Base-by-base conservation (phyloP, 805 yeast species). In the Barnettozyma californica region DNA sequence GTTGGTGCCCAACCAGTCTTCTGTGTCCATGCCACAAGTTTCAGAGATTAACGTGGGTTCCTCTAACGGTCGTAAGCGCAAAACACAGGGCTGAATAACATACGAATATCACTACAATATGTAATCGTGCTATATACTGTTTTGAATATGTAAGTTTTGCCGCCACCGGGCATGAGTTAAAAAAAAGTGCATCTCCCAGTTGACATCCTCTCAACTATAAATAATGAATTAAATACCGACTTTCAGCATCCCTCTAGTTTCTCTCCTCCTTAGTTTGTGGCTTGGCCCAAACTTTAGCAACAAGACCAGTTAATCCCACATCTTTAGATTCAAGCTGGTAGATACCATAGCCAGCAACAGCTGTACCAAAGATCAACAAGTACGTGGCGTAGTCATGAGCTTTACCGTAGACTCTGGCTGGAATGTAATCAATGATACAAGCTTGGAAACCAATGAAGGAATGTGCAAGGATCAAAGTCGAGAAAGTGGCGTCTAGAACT, bases 371-470 rank as follows among this genome's bases (percentile, higher is more conserved):
- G 35, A 80, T 77, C 59, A 94, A 76, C 48, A 89, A 64, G 53
- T 75, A 76, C 73, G 80, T 70, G 48, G 95, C 91, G 35, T 77
- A 70, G 52, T 75, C 75, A 69, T 88, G 84, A 76, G 87, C 80
- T 38, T 73, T 66, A 34, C 96, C 96, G 68, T 84, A 94, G 21
- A 83, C 87, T 66, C 99, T 79, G 63, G 73, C 69, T 38, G 97
- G 97, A 48, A 92, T 84, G 70, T 92, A 94, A 69, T 92, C 99
- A 51, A 83, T 83, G 61, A 94, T 90, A 74, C 97, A 92, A 41
- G 95, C 75, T 67, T 85, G 85, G 69, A 94, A 80, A 11, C 98
- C 99, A 58, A 85, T 78, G 67, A 84, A 88, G 48, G 85, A 76
- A 70, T 94, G 98, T 51, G 83, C 77, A 58, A 92, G 68, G 45